Evolutionary conservation across 192 early-diverging fungal genomes (phyloP).

Genomic region (Dissophora globulifera): DNA sequence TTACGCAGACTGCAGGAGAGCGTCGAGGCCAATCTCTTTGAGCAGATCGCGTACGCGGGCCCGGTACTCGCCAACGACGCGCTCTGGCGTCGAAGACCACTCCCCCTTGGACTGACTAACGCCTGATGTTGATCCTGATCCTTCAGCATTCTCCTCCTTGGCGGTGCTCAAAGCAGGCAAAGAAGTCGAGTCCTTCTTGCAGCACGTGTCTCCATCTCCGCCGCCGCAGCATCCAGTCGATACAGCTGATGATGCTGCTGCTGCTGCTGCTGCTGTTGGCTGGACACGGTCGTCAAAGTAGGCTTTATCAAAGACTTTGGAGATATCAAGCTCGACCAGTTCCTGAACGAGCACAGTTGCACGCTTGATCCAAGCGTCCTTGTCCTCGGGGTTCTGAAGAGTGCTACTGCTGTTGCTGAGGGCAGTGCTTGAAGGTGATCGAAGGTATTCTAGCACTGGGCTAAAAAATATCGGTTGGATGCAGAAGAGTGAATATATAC

Average conservation of each 20-base stretch:
- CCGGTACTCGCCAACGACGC: constrained; percentile 20
- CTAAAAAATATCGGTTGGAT: no score
- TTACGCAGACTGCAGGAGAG: no score
- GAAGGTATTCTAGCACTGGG: constrained; percentile 32
- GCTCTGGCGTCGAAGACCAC: constrained; percentile 22
- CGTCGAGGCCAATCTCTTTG: constrained; percentile 17
- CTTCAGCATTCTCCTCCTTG: not conserved
- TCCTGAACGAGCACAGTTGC: constrained; percentile 32
- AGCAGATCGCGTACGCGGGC: constrained; percentile 19
- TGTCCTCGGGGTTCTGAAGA: constrained; percentile 1
- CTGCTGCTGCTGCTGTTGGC: not conserved
- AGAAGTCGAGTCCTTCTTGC: no score
- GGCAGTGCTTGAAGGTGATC: constrained; percentile 5
- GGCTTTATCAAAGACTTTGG: constrained; percentile 49
- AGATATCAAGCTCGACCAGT: constrained; percentile 35
- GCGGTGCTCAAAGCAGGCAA: no score
- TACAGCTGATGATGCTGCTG: not conserved
- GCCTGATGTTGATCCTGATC: no score
- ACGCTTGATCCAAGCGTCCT: constrained; percentile 18
- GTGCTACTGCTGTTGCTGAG: not conserved
- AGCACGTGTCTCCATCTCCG: constrained; percentile 11
- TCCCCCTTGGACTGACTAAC: no score
- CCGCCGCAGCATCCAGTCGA: no score
- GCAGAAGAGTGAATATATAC: no score
- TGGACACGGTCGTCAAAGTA: constrained; percentile 50